A percentile compares a stretch with the other conserved stretches of the same genome.
These are phyloP conservation scores for Castanea sativa DNA, from an alignment of 306 rosid genomes.

Conservation along the genomic window DNA sequence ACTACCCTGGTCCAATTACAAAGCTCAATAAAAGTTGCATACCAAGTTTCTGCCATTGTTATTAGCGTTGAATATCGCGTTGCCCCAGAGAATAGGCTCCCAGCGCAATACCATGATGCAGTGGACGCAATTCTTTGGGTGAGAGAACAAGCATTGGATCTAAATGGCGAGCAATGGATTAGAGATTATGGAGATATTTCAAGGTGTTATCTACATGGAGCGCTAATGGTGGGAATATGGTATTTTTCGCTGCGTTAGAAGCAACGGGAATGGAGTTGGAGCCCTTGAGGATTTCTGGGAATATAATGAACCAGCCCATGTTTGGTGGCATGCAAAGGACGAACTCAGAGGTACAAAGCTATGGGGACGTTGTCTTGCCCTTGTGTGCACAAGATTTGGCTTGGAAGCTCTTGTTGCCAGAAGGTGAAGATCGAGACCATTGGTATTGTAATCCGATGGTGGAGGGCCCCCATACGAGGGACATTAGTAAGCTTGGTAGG, in stretches of 20 bases:
- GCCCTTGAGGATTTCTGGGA: slow-evolving; percentile 40
- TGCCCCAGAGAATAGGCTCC: too few species aligned
- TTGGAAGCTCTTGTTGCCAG: slow-evolving; percentile 58
- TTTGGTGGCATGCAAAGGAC: slow-evolving; percentile 57
- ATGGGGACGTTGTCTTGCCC: slow-evolving; percentile 49
- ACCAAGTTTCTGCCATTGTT: slow-evolving; percentile 39
- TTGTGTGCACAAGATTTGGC: slow-evolving; percentile 57
- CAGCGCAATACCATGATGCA: too few species aligned
- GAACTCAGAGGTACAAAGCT: slow-evolving; percentile 43
- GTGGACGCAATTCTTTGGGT: too few species aligned
- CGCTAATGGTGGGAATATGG: too few species aligned
- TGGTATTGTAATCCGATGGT: slow-evolving; percentile 60
- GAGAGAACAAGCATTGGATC: too few species aligned
- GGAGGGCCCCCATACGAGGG: slow-evolving; percentile 36
- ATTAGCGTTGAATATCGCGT: slow-evolving; percentile 37
- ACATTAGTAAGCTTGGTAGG: slow-evolving; percentile 25
- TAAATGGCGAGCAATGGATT: too few species aligned
- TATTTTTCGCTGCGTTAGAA: too few species aligned
- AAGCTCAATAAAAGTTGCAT: slow-evolving; percentile 15
- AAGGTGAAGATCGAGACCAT: slow-evolving; percentile 47
- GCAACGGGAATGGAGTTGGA: too few species aligned
- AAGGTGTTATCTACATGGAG: too few species aligned
- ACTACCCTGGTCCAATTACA: neutral
- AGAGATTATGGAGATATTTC: too few species aligned
- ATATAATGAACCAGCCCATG: slow-evolving; percentile 74